Base-by-base conservation (phyloP, 192 early-diverging fungal species). In the Globomyces pollinis-pini region DNA sequence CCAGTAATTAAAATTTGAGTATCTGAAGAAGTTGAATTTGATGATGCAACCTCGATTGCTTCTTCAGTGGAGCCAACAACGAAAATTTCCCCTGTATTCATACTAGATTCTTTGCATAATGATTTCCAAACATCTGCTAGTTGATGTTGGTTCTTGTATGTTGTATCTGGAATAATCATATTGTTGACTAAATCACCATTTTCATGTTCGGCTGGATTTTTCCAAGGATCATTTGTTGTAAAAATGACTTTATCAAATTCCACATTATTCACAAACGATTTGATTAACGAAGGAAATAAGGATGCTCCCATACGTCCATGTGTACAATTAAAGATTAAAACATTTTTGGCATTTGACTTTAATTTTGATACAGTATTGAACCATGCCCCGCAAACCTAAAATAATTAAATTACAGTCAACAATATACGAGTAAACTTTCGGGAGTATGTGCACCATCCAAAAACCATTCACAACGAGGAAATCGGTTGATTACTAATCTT, bases 401-500 rank as follows among this genome's bases (percentile, higher is more conserved):
- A 38, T 41, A 33, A 53, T 31, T 35, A 51, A 33, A 49, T 38
- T 4, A 38, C 79, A 11, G 50, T n/a, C n/a, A n/a, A n/a, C n/a
- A n/a, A n/a, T n/a, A 28, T 58, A 83, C 80, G 31, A 75, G 69
- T 36, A 93, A 77, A 63, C 89, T 91, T 66, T 99, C 96, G 5
- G 72, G 63, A 0, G 96, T 99, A 63, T 99, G 96, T 0, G 96
- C 96, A 30, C 96, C 96, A 68, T 99, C 96, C 45, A 94, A 71
- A 67, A 81, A 86, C 87, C 89, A 96, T 1, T 50, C 77, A 1
- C 87, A 63, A 30, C 58, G 39, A 2, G 75, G 70, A 49, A 65
- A 67, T 34, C 81, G 59, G 0, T 69, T 36, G 12, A 76, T 63
- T 2, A 71, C 61, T 34, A 88, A 68, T n/a, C 70, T 74, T 62